phyloP scores from a whole-genome alignment of 495 filamentous ascomycete genomes.

The Aspergillus wentii region DNA sequence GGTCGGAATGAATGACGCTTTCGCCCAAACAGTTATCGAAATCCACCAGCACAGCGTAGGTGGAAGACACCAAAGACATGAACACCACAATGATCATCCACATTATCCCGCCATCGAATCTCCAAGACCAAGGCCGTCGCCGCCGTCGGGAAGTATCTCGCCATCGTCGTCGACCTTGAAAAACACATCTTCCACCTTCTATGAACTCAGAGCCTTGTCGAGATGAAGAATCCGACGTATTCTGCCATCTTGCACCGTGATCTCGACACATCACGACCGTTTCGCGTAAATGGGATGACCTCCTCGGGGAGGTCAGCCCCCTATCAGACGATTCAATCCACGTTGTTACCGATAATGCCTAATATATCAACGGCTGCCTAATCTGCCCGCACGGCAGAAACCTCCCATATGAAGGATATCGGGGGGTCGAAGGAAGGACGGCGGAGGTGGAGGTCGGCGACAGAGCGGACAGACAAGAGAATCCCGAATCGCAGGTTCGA shows the following conservation, averaged over 20 bases:
- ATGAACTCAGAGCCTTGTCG: too few relatives aligned
- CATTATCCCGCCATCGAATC: constrained; percentile 3
- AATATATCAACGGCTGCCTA: too few relatives aligned
- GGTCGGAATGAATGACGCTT: constrained; percentile 46
- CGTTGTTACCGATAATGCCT: too few relatives aligned
- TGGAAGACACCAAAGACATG: constrained; percentile 16
- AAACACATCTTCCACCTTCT: constrained; percentile 2
- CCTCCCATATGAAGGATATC: too few relatives aligned
- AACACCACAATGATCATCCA: constrained; percentile 19
- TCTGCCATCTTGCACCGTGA: constrained; percentile 21
- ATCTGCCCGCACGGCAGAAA: too few relatives aligned
- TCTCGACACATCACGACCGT: constrained; percentile 27
- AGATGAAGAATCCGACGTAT: constrained; percentile 6
- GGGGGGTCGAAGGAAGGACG: too few relatives aligned
- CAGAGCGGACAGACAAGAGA: too few relatives aligned
- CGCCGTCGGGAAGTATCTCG: constrained; percentile 18
- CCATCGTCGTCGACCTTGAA: constrained; percentile 19
- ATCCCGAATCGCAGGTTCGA: too few relatives aligned
- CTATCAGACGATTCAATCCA: constrained; percentile 36
- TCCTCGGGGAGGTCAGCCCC: constrained; percentile 46
- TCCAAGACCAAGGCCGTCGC: constrained; percentile 13
- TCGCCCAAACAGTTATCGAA: constrained; percentile 81
- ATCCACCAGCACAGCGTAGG: constrained; percentile 55
- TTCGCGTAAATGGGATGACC: constrained; percentile 36
- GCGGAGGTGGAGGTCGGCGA: not conserved